Percentiles rank a stretch among this genome's conserved stretches.
These are phyloP conservation scores for Nannizzia gypsea DNA, from an alignment of 2,329 filamentous ascomycete species.

Conservation along the genomic window DNA sequence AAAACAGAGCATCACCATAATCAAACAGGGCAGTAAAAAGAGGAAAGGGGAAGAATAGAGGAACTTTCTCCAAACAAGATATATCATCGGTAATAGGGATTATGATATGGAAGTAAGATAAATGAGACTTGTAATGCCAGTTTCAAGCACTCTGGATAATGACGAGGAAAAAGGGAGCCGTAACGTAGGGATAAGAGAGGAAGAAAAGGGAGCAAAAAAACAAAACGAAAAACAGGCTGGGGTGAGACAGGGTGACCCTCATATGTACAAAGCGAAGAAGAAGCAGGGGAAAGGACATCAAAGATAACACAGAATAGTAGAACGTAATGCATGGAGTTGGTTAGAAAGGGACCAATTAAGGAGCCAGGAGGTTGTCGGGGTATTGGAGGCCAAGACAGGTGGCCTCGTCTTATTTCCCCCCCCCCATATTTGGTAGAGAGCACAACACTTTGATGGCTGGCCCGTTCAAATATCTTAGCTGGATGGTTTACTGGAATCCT, in stretches of 20 bases:
- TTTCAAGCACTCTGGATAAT: not conserved
- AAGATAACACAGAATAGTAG: not conserved
- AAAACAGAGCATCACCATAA: not conserved
- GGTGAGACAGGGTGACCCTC: not conserved
- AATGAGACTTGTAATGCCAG: not conserved
- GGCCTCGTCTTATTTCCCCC: not conserved
- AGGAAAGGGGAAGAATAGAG: not conserved
- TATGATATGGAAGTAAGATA: not conserved
- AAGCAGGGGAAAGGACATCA: not conserved
- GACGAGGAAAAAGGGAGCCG: not conserved
- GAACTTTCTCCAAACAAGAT: not conserved
- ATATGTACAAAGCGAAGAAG: conserved; percentile 2
- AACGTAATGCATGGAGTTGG: not conserved
- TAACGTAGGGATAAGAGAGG: not conserved
- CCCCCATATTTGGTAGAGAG: not conserved
- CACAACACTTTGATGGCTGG: not conserved
- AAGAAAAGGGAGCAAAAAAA: not conserved
- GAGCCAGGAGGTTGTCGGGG: not conserved
- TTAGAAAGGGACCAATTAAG: not conserved
- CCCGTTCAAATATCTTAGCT: not conserved
- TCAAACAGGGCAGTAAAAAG: not conserved
- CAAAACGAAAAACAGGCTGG: not conserved
- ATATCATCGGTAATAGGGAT: not conserved
- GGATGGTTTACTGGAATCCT: not conserved
- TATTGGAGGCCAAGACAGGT: not conserved